Conservation (phyloP, 2,329 filamentous ascomycete genomes). For the Aspergillus ochraceoroseus region DNA sequence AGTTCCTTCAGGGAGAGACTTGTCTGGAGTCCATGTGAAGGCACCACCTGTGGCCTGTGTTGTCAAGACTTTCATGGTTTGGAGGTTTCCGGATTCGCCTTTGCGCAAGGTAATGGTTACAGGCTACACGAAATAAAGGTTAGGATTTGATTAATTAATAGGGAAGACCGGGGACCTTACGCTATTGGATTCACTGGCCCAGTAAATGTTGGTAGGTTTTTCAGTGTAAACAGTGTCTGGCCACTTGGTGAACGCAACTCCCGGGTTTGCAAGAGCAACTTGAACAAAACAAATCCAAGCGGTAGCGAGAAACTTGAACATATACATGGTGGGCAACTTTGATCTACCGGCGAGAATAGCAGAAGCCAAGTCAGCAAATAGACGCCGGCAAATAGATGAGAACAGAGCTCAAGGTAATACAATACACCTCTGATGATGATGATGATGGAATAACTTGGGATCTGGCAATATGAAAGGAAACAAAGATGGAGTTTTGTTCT, state of each 20-base stretch:
- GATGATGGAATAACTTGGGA: slow-evolving; percentile 1
- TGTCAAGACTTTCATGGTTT: slow-evolving; percentile 49
- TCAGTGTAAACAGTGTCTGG: slow-evolving; percentile 48
- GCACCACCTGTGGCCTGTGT: slow-evolving; percentile 43
- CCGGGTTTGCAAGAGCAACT: slow-evolving; percentile 46
- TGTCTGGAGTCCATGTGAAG: slow-evolving; percentile 50
- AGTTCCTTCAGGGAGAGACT: slow-evolving; percentile 40
- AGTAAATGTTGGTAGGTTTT: slow-evolving; percentile 47
- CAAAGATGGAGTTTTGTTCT: not conserved
- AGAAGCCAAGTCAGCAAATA: not conserved
- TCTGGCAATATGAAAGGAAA: not conserved
- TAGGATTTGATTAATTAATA: slow-evolving; percentile 11
- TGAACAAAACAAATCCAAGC: slow-evolving; percentile 41
- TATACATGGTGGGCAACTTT: slow-evolving; percentile 44
- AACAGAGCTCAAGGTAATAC: not conserved
- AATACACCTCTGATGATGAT: not conserved
- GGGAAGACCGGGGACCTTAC: slow-evolving; percentile 21
- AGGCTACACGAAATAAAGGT: slow-evolving; percentile 33
- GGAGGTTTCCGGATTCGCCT: slow-evolving; percentile 48
- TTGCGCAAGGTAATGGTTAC: slow-evolving; percentile 55
- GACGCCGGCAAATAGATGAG: not conserved
- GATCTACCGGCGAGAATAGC: not conserved
- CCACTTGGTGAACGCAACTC: slow-evolving; percentile 51
- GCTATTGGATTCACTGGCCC: slow-evolving; percentile 42
- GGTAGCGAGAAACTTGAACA: slow-evolving; percentile 48